Base-by-base conservation (phyloP, 1,284 basidiomycete genomes). In the Ganoderma sp. region DNA sequence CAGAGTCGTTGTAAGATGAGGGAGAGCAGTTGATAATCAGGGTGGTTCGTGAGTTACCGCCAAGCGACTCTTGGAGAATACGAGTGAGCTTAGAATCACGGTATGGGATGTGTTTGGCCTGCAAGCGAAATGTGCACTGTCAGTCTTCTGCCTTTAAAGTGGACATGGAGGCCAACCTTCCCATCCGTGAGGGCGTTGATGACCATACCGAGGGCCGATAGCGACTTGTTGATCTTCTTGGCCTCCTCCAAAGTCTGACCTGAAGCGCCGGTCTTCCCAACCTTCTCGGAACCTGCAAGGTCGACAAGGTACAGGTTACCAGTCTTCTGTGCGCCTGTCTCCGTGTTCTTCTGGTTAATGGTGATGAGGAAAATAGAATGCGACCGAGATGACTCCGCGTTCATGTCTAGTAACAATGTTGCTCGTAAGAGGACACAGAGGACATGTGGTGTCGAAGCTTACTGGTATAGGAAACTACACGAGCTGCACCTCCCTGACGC, bases 21-120 rank as follows among this genome's bases (percentile, higher is more conserved):
- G 98, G 98, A 32, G 98, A 99, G 78, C 97, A 99, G 79, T 99
- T 99, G 84, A 99, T 98, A 78, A 99, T 98, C 48, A 99, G 88
- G 0, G 98, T 99, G 25, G 98, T 99, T 54, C 98, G 90, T 42
- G 97, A 99, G 82, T 99, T 99, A 78, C 98, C 98, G 78, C 98
- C 98, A 7, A 99, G 88, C 39, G 98, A 99, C 82, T 99, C 98
- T 96, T 99, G 98, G 71, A 99, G 85, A 76, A 99, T 99, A 79
- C 98, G 95, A 37, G 98, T 99, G 73, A 99, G 91, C 80, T 99
- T 99, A 25, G 98, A 99, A 79, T 99, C 98, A 79, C 98, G 95
- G 78, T 99, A 99, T 0, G 98, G 98, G 67, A 99, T 94, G 79
- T 99, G 97, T 73, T 96, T 95, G 17, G 96, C 94, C 96, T 99